These are phyloP conservation scores for Alternaria triticina DNA, from an alignment of 2,329 filamentous ascomycete species.

Conservation along the genomic window DNA sequence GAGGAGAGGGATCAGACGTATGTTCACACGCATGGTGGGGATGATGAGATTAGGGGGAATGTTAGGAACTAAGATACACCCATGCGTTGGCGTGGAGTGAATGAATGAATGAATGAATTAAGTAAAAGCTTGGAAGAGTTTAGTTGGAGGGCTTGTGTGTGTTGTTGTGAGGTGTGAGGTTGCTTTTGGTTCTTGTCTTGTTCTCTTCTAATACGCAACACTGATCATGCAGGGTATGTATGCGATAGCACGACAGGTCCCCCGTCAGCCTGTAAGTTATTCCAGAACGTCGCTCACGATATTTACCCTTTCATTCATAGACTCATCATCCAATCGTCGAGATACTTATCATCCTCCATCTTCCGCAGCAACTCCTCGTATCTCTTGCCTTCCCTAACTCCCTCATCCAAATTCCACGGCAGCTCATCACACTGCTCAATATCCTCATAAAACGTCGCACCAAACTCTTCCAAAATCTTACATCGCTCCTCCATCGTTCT, in stretches of 20 bases:
- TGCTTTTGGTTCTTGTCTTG: too few relatives aligned
- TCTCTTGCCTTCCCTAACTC: not conserved
- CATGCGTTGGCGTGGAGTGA: too few relatives aligned
- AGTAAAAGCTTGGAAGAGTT: too few relatives aligned
- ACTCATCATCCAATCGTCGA: not conserved
- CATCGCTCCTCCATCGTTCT: not conserved
- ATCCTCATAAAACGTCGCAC: not conserved
- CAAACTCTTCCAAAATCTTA: not conserved
- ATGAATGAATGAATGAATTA: too few relatives aligned
- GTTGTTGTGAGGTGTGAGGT: too few relatives aligned
- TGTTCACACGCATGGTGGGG: slow-evolving; percentile 48
- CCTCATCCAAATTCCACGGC: not conserved
- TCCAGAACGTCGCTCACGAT: too few relatives aligned
- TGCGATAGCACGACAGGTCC: too few relatives aligned
- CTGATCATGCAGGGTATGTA: too few relatives aligned
- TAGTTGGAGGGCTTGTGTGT: too few relatives aligned
- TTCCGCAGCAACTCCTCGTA: not conserved
- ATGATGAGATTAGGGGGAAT: slow-evolving; percentile 51
- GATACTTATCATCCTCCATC: not conserved
- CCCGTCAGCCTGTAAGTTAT: too few relatives aligned
- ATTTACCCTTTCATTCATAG: not conserved
- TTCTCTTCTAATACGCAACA: too few relatives aligned
- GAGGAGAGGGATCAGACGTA: slow-evolving; percentile 52
- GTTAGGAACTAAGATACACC: slow-evolving; percentile 44
- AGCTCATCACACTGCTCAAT: not conserved